phyloP scores from a whole-genome alignment of 495 filamentous ascomycete species.

The Hapsidospora chrysogenum region DNA sequence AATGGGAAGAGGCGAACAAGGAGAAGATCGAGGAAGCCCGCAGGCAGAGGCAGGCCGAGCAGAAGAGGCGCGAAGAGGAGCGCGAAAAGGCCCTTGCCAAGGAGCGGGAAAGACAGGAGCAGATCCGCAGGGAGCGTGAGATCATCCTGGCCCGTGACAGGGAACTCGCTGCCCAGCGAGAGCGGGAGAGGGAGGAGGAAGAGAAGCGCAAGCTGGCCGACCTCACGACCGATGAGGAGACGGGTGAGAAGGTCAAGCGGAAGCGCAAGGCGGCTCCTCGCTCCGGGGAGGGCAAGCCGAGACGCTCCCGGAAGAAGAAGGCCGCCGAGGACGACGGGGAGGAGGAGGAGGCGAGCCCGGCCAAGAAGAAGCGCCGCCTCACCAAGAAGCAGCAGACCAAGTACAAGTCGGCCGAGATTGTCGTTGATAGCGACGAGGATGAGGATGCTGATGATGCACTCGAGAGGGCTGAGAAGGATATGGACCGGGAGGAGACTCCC shows the following conservation, averaged over 20 bases:
- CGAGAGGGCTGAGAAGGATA: slow-evolving; percentile 21
- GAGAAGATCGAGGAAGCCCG: slow-evolving; percentile 62
- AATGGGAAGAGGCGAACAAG: slow-evolving; percentile 89
- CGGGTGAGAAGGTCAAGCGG: slow-evolving; percentile 57
- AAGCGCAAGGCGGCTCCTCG: slow-evolving; percentile 40
- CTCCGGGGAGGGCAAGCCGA: slow-evolving; percentile 26
- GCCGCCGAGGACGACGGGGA: slow-evolving; percentile 37
- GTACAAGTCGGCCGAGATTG: slow-evolving; percentile 66
- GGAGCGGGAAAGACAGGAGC: slow-evolving; percentile 52
- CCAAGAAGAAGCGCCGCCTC: slow-evolving; percentile 44
- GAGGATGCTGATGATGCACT: slow-evolving; percentile 24
- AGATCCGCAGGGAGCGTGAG: slow-evolving; percentile 68
- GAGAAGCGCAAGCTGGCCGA: slow-evolving; percentile 48
- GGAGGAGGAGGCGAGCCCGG: slow-evolving; percentile 25
- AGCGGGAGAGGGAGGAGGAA: slow-evolving; percentile 73
- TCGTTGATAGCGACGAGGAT: slow-evolving; percentile 50
- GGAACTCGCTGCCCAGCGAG: slow-evolving; percentile 47
- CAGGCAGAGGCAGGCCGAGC: slow-evolving; percentile 58
- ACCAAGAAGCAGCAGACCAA: slow-evolving; percentile 39
- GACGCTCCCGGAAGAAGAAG: slow-evolving; percentile 50
- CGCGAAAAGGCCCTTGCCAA: slow-evolving; percentile 44
- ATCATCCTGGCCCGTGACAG: slow-evolving; percentile 62
- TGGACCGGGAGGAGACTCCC: slow-evolving; percentile 13
- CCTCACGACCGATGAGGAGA: slow-evolving; percentile 59
- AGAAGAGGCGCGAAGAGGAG: slow-evolving; percentile 55